phyloP scores from a whole-genome alignment of 2,329 filamentous ascomycete genomes.

The Helotiales sp. region DNA sequence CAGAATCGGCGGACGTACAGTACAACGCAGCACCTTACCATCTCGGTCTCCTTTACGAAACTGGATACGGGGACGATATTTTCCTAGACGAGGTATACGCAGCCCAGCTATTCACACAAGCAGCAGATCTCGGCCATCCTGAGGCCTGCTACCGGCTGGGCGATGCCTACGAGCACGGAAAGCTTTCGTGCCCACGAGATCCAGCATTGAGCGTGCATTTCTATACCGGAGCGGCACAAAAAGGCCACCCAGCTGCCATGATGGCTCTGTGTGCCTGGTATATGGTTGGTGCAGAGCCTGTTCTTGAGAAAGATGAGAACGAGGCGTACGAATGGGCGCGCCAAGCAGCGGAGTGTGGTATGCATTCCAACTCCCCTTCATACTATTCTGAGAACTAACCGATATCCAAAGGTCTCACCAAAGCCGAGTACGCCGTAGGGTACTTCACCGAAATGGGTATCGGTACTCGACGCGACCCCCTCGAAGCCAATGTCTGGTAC shows the following conservation, averaged over 20 bases:
- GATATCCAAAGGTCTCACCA: constrained; percentile 44
- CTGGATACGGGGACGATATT: constrained; percentile 90
- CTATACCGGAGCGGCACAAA: constrained; percentile 90
- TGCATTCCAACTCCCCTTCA: constrained; percentile 44
- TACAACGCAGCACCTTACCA: constrained; percentile 95
- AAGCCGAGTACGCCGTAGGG: constrained; percentile 91
- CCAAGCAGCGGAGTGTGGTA: constrained; percentile 84
- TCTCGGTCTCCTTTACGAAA: constrained; percentile 85
- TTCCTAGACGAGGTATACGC: constrained; percentile 91
- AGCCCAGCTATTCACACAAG: constrained; percentile 91
- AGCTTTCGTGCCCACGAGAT: constrained; percentile 84
- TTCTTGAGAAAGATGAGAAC: constrained; percentile 92
- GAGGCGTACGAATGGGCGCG: constrained; percentile 97
- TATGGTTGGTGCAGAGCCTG: constrained; percentile 89
- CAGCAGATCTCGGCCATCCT: constrained; percentile 87
- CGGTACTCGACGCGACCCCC: constrained; percentile 88
- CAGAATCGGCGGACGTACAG: constrained; percentile 86
- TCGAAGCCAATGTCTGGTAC: constrained; percentile 98
- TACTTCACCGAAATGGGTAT: constrained; percentile 99
- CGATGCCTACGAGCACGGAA: constrained; percentile 95
- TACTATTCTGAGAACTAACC: constrained; percentile 22
- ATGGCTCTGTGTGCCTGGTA: constrained; percentile 99
- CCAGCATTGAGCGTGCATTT: constrained; percentile 95
- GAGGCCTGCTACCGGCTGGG: constrained; percentile 88
- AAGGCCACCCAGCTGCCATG: constrained; percentile 85